These are phyloP conservation scores for Reutealis trisperma DNA, from an alignment of 345 rosid species.

Conservation along the genomic window DNA sequence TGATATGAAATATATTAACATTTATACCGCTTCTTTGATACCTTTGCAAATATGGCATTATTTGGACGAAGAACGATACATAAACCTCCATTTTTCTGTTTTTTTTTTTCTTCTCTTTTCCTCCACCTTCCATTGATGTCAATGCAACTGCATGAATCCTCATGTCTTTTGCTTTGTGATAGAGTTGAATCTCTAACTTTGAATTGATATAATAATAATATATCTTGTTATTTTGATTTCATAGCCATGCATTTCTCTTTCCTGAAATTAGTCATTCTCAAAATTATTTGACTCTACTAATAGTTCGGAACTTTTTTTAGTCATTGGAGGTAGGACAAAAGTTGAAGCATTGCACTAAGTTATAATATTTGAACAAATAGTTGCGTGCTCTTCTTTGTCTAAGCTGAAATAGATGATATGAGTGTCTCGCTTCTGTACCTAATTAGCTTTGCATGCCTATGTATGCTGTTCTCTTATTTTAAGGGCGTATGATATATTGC, in stretches of 20 bases:
- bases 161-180: background rate
- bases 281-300: background rate
- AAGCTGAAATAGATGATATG: background rate
- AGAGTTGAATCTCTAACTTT: background rate
- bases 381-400: no score
- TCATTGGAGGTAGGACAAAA: background rate
- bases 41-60: background rate
- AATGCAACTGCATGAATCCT: background rate
- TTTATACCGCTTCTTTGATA: background rate
- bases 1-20: background rate
- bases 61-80: background rate
- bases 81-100: background rate
- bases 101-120: background rate
- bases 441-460: background rate
- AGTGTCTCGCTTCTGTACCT: background rate
- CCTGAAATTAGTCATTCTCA: background rate
- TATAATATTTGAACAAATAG: background rate
- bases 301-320: background rate
- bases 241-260: background rate
- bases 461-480: background rate
- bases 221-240: background rate
- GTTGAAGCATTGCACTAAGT: background rate
- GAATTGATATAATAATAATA: background rate
- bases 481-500: background rate
- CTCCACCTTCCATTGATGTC: background rate